Percentiles rank a stretch among this genome's conserved stretches.
phyloP scores from a whole-genome alignment of 2,329 filamentous ascomycete species.

The Akanthomyces lecanii region DNA sequence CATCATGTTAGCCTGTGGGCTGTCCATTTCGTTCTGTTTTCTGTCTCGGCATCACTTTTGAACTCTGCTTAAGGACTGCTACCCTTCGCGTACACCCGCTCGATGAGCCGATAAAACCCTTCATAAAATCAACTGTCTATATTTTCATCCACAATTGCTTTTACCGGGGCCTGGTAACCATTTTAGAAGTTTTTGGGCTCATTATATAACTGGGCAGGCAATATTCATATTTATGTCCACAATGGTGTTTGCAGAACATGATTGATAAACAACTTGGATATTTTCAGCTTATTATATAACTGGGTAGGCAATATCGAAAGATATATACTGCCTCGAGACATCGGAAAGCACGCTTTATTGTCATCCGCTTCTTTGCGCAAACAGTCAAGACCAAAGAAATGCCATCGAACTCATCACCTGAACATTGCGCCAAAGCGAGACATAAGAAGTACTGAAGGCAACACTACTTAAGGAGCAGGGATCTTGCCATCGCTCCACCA shows the following conservation, averaged over 20 bases:
- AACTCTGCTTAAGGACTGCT: neutral
- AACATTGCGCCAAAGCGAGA: neutral
- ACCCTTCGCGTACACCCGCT: no score
- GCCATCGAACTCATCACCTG: neutral
- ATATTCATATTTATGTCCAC: neutral
- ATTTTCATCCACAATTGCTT: no score
- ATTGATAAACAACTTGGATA: neutral
- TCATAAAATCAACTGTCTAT: no score
- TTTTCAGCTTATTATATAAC: neutral
- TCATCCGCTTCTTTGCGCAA: neutral
- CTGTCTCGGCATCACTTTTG: neutral
- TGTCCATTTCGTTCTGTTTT: neutral
- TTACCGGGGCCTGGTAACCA: no score
- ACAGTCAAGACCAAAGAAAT: neutral
- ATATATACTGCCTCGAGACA: neutral
- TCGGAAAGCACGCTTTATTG: neutral
- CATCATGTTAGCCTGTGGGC: neutral
- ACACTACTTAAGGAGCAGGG: conserved; percentile 20
- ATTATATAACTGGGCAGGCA: no score
- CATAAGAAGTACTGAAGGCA: neutral
- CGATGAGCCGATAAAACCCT: neutral
- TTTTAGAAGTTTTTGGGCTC: no score
- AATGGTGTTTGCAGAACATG: neutral
- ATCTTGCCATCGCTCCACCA: conserved; percentile 25
- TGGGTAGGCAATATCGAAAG: neutral